Evolutionary conservation across 1,284 basidiomycete genomes (phyloP).

Genomic region (Ustilago cynodontis): DNA sequence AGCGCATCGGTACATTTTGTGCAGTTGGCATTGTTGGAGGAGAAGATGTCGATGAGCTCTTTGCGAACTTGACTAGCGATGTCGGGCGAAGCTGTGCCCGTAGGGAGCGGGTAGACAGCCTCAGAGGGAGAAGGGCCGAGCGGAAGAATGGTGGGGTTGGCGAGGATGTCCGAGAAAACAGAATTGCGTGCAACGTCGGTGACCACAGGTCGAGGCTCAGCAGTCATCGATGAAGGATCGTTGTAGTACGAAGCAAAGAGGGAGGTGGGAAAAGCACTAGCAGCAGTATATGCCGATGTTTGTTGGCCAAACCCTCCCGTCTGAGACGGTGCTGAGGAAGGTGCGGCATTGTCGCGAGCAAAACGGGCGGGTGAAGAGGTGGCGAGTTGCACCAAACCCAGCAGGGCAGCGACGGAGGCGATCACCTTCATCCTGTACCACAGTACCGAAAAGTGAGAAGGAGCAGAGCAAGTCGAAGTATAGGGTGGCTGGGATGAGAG

Average conservation of each 20-base stretch:
- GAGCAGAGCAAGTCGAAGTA: constrained; percentile 1
- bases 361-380: constrained; percentile 24
- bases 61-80: constrained; percentile 73
- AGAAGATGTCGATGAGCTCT: constrained; percentile 61
- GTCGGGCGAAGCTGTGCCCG: constrained; percentile 63
- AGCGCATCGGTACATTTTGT: constrained; percentile 77
- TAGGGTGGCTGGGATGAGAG: background rate
- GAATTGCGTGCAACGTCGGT: constrained; percentile 52
- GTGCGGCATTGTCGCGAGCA: constrained; percentile 13
- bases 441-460: background rate
- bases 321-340: background rate
- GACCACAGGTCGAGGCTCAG: constrained; percentile 58
- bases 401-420: constrained; percentile 22
- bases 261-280: constrained; percentile 66
- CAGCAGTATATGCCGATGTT: constrained; percentile 57
- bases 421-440: constrained; percentile 44
- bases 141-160: constrained; percentile 78
- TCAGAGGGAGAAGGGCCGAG: constrained; percentile 71
- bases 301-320: constrained; percentile 21
- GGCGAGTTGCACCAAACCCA: constrained; percentile 25
- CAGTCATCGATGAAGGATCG: constrained; percentile 47
- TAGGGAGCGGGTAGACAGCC: constrained; percentile 56
- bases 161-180: constrained; percentile 73
- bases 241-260: constrained; percentile 61
- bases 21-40: constrained; percentile 72